phyloP scores from a whole-genome alignment of 108 stramenopile genomes.

The Nitzschia palea region DNA sequence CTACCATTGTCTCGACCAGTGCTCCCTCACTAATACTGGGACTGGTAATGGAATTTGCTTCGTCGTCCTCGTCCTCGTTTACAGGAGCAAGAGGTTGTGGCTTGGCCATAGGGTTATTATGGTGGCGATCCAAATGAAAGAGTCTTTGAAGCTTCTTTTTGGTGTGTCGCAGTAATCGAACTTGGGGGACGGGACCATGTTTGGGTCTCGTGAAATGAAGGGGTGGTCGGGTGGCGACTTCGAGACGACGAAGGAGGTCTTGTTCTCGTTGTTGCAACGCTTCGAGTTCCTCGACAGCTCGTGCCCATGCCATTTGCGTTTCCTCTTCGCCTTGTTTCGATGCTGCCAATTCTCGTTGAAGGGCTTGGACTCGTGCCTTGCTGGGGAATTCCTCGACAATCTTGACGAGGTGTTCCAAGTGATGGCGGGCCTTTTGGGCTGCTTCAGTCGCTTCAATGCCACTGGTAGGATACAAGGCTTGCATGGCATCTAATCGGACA shows the following conservation, averaged over 20 bases:
- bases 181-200: neutral
- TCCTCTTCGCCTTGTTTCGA: neutral
- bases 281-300: neutral
- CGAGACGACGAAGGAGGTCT: neutral
- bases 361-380: neutral
- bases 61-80: neutral
- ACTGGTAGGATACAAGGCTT: neutral
- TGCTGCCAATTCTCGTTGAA: neutral
- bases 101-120: neutral
- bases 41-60: neutral
- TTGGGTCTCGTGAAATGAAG: neutral
- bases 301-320: neutral
- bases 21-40: neutral
- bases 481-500: neutral
- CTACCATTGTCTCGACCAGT: neutral
- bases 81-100: neutral
- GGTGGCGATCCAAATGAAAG: neutral
- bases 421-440: neutral
- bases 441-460: neutral
- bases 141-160: neutral
- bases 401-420: neutral
- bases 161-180: neutral
- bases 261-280: neutral
- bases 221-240: neutral
- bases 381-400: slow-evolving; percentile 5